Evolutionary conservation across 2,329 filamentous ascomycete species (phyloP), one percentile per base, ranked within the genome.

Genomic region (Trichophyton verrucosum): DNA sequence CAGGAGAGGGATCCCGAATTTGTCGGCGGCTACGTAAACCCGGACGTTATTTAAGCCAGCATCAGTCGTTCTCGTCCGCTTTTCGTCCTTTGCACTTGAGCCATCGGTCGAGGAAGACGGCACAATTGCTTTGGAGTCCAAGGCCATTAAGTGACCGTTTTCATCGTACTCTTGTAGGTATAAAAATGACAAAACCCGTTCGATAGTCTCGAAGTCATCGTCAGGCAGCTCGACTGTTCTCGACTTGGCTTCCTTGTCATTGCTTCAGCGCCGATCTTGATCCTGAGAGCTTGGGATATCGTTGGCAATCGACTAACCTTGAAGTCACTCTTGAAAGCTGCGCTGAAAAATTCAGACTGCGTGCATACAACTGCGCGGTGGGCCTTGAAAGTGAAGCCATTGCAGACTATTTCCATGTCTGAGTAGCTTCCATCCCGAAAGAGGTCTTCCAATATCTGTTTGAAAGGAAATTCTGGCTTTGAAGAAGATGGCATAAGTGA

Each of bases 111-210:
- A 13, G n/a, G 53, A 38, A 38, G 33, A 13, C 1, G 33, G 9
- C 11, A 38, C 33, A 11, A 3, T 11, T 13, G 3, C 3, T 38
- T 13, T 13, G 8, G 11, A 13, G 33, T 38, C n/a, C 22, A 15
- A 24, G 7, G 7, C 3, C 30, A 44, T 11, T 15, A 22, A 15
- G 38, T 57, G 30, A 15, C 15, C 17, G 6, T 8, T 33, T 4
- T 60, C 58, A 20, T 36, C 24, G 24, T 60, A 60, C 2, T 60
- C 58, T n/a, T 49, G 40, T 3, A 40, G 40, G 27, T 60, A 60
- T 33, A 60, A 9, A 27, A 33, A 60, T 11, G 24, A 47, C 6
- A 60, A 8, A 9, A 60, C 47, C 7, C 58, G 40, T 47, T 60
- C 24, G n/a, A 60, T 49, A 3, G 46, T 60, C 47, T 49, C 44